phyloP scores from a whole-genome alignment of 2,329 filamentous ascomycete genomes.

The Hypoxylon sp. region DNA sequence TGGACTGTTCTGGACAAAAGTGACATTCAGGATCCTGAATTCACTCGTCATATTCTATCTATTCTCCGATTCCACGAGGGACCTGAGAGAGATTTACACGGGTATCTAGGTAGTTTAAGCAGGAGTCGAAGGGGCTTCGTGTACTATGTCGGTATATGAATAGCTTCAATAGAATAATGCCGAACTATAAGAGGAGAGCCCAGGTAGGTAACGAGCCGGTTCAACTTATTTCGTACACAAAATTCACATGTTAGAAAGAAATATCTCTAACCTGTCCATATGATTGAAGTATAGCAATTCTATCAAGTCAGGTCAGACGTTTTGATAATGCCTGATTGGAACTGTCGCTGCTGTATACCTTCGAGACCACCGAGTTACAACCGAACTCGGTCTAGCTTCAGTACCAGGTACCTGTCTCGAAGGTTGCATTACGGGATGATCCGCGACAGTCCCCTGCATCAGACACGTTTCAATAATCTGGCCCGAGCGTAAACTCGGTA shows the following conservation, averaged over 20 bases:
- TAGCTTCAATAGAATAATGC: too few relatives aligned
- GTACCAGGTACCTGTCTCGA: constrained; percentile 8
- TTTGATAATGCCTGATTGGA: too few relatives aligned
- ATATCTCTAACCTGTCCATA: background rate
- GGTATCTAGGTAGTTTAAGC: background rate
- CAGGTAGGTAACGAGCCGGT: background rate
- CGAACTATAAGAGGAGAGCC: background rate
- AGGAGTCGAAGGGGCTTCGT: too few relatives aligned
- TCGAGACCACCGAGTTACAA: constrained; percentile 10
- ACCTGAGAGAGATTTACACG: background rate
- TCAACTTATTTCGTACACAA: background rate
- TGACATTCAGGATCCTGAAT: constrained; percentile 3
- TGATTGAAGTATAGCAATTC: background rate
- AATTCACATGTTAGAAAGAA: background rate
- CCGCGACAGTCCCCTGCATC: constrained; percentile 37
- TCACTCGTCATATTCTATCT: constrained; percentile 4
- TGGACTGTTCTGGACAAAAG: constrained; percentile 1
- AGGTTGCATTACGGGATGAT: constrained; percentile 33
- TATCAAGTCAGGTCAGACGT: background rate
- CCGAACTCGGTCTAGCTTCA: background rate
- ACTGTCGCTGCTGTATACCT: too few relatives aligned
- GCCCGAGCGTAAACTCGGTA: constrained; percentile 31
- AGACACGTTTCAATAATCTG: constrained; percentile 36
- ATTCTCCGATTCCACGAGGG: constrained; percentile 29
- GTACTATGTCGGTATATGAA: too few relatives aligned